Conservation (phyloP, 371 early-diverging fungal genomes). For the Batrachochytrium dendrobatidis region DNA sequence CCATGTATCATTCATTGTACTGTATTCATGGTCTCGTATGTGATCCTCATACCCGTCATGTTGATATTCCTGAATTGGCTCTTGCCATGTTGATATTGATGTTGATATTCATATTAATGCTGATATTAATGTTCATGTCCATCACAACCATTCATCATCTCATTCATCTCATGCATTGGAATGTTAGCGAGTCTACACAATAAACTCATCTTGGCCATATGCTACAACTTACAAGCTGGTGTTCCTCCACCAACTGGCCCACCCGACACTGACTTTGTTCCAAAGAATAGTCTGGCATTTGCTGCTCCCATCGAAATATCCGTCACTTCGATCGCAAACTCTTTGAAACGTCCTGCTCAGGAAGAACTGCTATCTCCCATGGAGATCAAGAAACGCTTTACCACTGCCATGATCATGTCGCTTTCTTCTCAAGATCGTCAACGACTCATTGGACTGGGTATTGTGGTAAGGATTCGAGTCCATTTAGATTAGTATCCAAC, state of each 20-base stretch:
- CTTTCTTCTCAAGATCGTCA: neutral
- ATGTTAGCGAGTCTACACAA: constrained; percentile 71
- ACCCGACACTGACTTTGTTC: constrained; percentile 9
- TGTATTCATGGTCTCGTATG: too few relatives aligned
- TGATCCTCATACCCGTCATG: neutral
- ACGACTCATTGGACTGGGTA: neutral
- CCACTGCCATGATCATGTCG: neutral
- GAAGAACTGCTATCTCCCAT: neutral
- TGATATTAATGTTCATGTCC: too few relatives aligned
- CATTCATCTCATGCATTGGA: too few relatives aligned
- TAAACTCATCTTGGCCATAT: constrained; percentile 67
- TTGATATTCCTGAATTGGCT: neutral
- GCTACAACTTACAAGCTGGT: constrained; percentile 66
- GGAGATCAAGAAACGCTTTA: neutral
- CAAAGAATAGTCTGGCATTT: too few relatives aligned
- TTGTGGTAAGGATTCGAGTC: neutral
- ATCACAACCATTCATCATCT: too few relatives aligned
- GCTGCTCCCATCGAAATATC: too few relatives aligned
- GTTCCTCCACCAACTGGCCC: constrained; percentile 57
- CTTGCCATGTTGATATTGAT: constrained; percentile 47
- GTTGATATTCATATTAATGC: neutral
- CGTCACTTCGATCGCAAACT: too few relatives aligned
- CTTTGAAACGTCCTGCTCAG: too few relatives aligned
- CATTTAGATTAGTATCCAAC: too few relatives aligned
- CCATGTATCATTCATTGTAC: too few relatives aligned